Base-by-base conservation (phyloP, 1,284 basidiomycete genomes). In the Golubevia pallescens region DNA sequence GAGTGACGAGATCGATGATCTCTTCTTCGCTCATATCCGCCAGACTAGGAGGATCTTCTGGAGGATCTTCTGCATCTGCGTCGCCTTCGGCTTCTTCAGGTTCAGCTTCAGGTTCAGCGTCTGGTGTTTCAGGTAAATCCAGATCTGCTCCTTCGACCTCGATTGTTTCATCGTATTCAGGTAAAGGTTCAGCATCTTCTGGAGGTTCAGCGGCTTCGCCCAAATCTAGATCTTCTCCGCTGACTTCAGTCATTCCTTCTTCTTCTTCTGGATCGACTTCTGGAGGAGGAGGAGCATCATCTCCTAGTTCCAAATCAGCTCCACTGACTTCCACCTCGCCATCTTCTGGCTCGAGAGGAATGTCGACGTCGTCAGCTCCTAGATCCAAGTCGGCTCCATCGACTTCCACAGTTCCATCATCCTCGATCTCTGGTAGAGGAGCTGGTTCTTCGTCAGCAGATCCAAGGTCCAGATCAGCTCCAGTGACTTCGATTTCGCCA, bases 331-430 rank as follows among this genome's bases (percentile, higher is more conserved):
- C 53, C 68, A 78, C 66, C 81, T 85, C 54, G 68, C 84, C 6
- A 81, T 85, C 53, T 66, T 85, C 19, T 85, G 82, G 82, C 76
- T 83, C 28, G 79, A 80, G 38, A 70, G 68, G 3, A 80, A 79
- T 19, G 28, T 28, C 28, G 69, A 67, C 51, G 42, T 48, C 42
- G 10, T 48, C 42, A 28, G 28, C 28, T 28, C 28, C 28, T 48
- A 48, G 42, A 16, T 48, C 42, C 16, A 48, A 16, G 16, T 48
- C 42, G 42, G 42, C 42, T 48, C 42, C 42, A 16, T 48, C 42
- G 13, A 48, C 42, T 48, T 48, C 42, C 10, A 48, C 16, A 10
- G 16, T 48, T 48, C 42, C 42, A 48, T 48, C 42, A 16, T 48
- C 42, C 8, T 48, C 42, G 8, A 16, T 10, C 16, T 48, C 42